Conservation (phyloP, 176 grass and related monocot species). For the Carex scoparia region DNA sequence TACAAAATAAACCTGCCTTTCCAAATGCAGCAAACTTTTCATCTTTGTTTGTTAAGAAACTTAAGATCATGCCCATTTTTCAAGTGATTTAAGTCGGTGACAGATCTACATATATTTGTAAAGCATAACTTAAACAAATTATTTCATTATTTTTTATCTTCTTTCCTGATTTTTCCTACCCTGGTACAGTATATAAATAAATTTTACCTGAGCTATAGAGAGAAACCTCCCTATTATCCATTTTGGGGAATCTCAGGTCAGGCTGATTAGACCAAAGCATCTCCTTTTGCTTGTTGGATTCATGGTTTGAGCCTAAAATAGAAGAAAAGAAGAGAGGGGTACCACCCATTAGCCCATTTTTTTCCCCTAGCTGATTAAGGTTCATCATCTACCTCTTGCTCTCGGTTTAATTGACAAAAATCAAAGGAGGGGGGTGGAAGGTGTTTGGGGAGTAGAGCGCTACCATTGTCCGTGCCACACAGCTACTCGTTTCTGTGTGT, state of each 20-base stretch:
- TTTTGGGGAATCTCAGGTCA: slow-evolving; percentile 10
- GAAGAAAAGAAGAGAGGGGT: slow-evolving; percentile 7
- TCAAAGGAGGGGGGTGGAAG: not conserved
- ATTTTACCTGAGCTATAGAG: not conserved
- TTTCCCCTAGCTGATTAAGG: slow-evolving; percentile 9
- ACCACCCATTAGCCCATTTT: slow-evolving; percentile 2
- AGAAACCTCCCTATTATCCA: not conserved
- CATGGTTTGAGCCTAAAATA: slow-evolving; percentile 5
- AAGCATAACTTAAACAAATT: not conserved
- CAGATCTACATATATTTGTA: not conserved
- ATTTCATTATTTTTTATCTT: not conserved
- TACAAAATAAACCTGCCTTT: too few species aligned
- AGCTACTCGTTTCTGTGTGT: not conserved
- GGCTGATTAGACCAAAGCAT: not conserved
- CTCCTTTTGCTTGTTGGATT: slow-evolving; percentile 8
- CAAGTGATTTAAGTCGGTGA: not conserved
- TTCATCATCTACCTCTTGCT: not conserved
- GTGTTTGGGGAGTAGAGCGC: not conserved
- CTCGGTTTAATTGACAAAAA: not conserved
- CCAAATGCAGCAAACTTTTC: too few species aligned
- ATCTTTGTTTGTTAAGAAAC: too few species aligned
- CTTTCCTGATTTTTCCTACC: not conserved
- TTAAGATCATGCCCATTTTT: not conserved
- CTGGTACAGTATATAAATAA: not conserved
- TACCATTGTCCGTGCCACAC: slow-evolving; percentile 23